Evolutionary conservation across 345 rosid species (phyloP), one percentile per base, ranked within the genome.

Genomic region (Euphorbia lathyris): DNA sequence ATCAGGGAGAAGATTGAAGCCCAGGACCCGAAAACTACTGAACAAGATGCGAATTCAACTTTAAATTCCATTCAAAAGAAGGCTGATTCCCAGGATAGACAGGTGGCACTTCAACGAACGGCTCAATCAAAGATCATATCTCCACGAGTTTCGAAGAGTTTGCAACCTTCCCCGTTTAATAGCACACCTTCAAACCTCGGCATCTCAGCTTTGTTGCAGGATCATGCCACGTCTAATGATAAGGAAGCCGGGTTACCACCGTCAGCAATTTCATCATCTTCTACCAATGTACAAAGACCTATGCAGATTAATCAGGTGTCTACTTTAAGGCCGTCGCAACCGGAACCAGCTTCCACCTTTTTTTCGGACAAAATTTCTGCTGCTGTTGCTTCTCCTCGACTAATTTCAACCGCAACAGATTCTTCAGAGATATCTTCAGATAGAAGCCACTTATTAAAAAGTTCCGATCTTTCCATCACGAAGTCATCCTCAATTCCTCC

Each of bases 131-230:
- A 82, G 84, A 85, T 86, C 55, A 72, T 87, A 68, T 85, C 94
- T 36, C 91, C 75, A 60, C 79, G 85, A 69, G 47, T 66, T 27
- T 73, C 86, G 61, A 86, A 73, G 47, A 72, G 77, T 79, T 74
- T 84, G 57, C 43, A 64, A 13, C 65, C 90, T 63, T 59, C 85
- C 69, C 85, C 90, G 42, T 87, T 76, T 75, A 86, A 81, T 68
- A 80, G 83, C 70, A 78, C 88, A 25, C 79, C 88, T 19, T 81
- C 87, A 40, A 68, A 52, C 60, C 78, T 89, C 66, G 97, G 97
- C 70, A 91, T 91, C 79, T 85, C 96, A 48, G 86, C 97, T 72
- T 74, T 89, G 74, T 83, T 91, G 81, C 87, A 86, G 14, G 93
- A 91, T 84, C 87, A 87, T 78, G 79, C 62, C 74, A 32, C 70